These are phyloP conservation scores for Polyporus tsugae DNA, from an alignment of 1,284 basidiomycete species.

Conservation along the genomic window DNA sequence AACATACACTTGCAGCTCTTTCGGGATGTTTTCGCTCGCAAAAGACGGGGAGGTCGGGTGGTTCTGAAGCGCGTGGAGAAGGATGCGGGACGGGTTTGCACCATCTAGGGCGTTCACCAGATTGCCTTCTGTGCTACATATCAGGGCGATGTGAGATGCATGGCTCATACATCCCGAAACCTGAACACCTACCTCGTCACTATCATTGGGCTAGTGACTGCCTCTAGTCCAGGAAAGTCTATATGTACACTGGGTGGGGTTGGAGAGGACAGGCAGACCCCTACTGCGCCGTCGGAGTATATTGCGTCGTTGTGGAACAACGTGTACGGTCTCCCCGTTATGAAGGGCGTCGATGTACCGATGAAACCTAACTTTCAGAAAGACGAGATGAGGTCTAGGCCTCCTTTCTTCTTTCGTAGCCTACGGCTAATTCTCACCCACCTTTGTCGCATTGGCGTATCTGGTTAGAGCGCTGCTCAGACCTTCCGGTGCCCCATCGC, in stretches of 20 bases:
- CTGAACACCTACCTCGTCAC: constrained; percentile 60
- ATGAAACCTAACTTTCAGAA: constrained; percentile 69
- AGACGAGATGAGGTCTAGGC: not conserved
- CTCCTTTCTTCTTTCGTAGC: not conserved
- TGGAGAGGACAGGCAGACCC: constrained; percentile 49
- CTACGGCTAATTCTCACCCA: constrained; percentile 33
- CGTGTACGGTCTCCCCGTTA: constrained; percentile 84
- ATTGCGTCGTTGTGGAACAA: constrained; percentile 70
- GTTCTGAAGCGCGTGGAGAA: constrained; percentile 66
- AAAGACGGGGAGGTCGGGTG: constrained; percentile 4
- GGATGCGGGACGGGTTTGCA: constrained; percentile 74
- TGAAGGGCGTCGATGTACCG: constrained; percentile 85
- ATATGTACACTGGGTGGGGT: constrained; percentile 43
- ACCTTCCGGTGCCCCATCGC: constrained; percentile 70
- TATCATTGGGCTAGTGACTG: constrained; percentile 59
- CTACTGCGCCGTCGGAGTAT: constrained; percentile 76
- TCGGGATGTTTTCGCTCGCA: constrained; percentile 17
- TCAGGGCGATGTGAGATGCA: not conserved
- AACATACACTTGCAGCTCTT: constrained; percentile 51
- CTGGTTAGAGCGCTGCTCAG: constrained; percentile 57
- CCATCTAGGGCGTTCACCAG: constrained; percentile 72
- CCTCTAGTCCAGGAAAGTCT: constrained; percentile 60
- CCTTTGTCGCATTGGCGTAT: constrained; percentile 63
- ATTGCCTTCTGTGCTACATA: constrained; percentile 77
- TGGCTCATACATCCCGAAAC: no score